A percentile compares a stretch with the other conserved stretches of the same genome.
Conservation (phyloP, 176 grass and related monocot species). For the Luzula sylvatica region DNA sequence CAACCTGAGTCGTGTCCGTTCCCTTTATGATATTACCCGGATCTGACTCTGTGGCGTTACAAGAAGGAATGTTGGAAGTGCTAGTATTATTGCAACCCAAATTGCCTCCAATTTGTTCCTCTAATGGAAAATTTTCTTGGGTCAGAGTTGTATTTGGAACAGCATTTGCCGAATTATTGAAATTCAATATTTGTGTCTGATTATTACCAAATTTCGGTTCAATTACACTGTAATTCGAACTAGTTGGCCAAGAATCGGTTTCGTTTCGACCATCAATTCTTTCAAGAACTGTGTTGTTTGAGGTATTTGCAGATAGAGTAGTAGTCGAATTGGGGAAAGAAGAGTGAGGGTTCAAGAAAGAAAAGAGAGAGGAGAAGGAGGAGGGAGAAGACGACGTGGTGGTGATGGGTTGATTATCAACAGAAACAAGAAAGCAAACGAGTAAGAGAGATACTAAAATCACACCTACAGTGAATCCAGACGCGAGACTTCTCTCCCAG, state of each 20-base stretch:
- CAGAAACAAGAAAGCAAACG: conserved; percentile 5
- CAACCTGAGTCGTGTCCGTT: conserved; percentile 3
- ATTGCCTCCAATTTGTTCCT: neutral
- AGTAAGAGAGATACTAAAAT: conserved; percentile 22
- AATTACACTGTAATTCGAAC: neutral
- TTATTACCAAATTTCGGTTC: conserved; percentile 4
- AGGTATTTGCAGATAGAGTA: no score
- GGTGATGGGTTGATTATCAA: neutral
- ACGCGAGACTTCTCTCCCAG: conserved; percentile 20
- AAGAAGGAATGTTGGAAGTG: conserved; percentile 1
- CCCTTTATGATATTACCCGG: neutral
- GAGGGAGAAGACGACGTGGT: neutral
- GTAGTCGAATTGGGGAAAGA: neutral
- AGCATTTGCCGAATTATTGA: conserved; percentile 3
- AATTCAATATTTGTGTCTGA: neutral
- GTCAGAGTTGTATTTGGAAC: conserved; percentile 12
- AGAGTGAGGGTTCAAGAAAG: conserved; percentile 4
- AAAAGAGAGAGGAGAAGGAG: neutral
- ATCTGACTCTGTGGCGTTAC: neutral
- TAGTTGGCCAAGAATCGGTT: neutral
- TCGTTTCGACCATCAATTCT: neutral
- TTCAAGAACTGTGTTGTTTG: neutral
- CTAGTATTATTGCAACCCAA: neutral
- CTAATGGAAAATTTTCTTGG: conserved; percentile 7
- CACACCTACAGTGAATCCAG: conserved; percentile 18